Base-by-base conservation (phyloP, 23 red algal species). In the Chondrus crispus region DNA sequence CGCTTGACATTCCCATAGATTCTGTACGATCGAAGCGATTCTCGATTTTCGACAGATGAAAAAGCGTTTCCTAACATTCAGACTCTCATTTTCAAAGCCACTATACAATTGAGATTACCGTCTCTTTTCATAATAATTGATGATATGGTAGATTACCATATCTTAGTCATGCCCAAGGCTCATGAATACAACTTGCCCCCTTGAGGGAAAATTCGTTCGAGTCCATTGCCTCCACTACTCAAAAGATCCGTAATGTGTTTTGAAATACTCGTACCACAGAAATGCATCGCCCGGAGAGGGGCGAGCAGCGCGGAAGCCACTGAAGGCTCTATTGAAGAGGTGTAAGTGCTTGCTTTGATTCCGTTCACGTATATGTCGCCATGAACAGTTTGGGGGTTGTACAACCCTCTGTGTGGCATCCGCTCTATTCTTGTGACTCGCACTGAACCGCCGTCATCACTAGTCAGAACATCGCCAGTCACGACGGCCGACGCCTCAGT, bases 351-450 rank as follows among this genome's bases (percentile, higher is more conserved):
- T 4, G 79, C 62, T 19, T 33, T 32, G 26, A 92, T 71, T 8
- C 66, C 79, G 46, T 92, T 92, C 62, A 92, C 89, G 11, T 83
- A 37, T 12, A 92, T 73, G 79, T 84, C 51, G 2, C 89, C 89
- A 28, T 82, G 47, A 14, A 82, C 2, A 20, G 89, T 92, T 46
- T 92, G 89, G 46, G 89, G 89, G 66, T 92, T 92, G 79, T 43
- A 92, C 77, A 92, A 79, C 8, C 89, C 89, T 33, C 46, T 38
- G 33, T 57, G 62, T 16, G 46, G 19, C 55, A 77, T 46, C 29
- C 71, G 14, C 33, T 79, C 75, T 37, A 92, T 77, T 12, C 20
- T 5, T 28, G 42, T 38, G 45, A 92, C 89, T 6, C 14, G 29
- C 24, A 18, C 60, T 13, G 14, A 22, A 11, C 11, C 89, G 2